phyloP scores from a whole-genome alignment of 192 early-diverging fungal genomes.

The Umbelopsis ramanniana region DNA sequence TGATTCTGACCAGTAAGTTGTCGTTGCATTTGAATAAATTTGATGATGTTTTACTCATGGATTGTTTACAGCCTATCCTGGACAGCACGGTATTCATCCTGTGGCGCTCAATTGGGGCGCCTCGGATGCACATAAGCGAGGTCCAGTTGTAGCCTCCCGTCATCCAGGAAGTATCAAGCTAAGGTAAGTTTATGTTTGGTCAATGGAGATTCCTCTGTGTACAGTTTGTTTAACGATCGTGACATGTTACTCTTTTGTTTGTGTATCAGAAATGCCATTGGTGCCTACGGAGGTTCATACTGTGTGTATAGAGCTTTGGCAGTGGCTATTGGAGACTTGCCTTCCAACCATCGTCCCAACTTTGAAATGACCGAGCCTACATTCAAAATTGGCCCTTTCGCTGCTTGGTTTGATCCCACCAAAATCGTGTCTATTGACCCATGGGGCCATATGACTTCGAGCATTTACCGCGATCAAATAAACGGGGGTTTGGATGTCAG shows the following conservation, averaged over 20 bases:
- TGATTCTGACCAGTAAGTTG: constrained; percentile 49
- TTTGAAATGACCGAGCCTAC: constrained; percentile 88
- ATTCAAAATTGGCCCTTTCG: constrained; percentile 76
- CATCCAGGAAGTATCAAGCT: constrained; percentile 74
- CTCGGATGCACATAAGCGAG: constrained; percentile 69
- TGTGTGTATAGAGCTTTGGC: constrained; percentile 91
- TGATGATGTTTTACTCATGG: not conserved
- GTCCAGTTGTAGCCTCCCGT: constrained; percentile 87
- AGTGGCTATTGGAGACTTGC: constrained; percentile 86
- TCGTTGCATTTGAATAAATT: not conserved
- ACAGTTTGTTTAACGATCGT: not conserved
- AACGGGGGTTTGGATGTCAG: constrained; percentile 75
- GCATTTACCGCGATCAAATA: constrained; percentile 64
- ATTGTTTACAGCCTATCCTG: constrained; percentile 49
- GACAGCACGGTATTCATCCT: constrained; percentile 71
- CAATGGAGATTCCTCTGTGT: not conserved
- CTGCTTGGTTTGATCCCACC: constrained; percentile 78
- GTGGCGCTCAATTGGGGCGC: constrained; percentile 81
- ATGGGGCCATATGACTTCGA: constrained; percentile 81
- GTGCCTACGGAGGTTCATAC: constrained; percentile 92
- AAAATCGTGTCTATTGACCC: constrained; percentile 96
- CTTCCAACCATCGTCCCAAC: constrained; percentile 85
- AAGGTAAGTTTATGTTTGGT: constrained; percentile 46
- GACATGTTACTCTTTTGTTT: not conserved
- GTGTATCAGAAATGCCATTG: constrained; percentile 84